Evolutionary conservation across 257 asterid genomes (phyloP).

Genomic region (Misopates orontium): DNA sequence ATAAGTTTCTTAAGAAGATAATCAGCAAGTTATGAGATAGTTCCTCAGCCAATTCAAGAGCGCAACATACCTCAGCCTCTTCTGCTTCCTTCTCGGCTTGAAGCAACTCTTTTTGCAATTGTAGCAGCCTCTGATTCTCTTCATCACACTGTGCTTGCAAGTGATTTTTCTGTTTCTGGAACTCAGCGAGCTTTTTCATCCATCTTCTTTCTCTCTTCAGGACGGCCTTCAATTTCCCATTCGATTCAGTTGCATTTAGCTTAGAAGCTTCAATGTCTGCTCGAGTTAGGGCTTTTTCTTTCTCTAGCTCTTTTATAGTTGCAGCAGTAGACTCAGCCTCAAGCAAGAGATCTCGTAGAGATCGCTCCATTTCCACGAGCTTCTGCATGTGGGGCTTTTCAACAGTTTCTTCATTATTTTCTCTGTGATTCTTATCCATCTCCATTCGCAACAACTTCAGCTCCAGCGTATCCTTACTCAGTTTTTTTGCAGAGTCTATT

Average conservation of each 20-base stretch:
- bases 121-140: slow-evolving; percentile 25
- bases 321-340: not conserved
- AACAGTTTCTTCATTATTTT: not conserved
- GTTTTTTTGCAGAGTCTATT: slow-evolving; percentile 11
- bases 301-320: slow-evolving; percentile 17
- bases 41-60: no score
- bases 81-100: slow-evolving; percentile 13
- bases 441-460: slow-evolving; percentile 27
- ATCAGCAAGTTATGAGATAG: no score
- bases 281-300: slow-evolving; percentile 11
- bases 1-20: no score
- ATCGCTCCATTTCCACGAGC: slow-evolving; percentile 23
- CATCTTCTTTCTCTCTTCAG: slow-evolving; percentile 29
- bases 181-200: slow-evolving; percentile 17
- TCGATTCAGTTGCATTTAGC: slow-evolving; percentile 20
- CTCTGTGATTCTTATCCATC: not conserved
- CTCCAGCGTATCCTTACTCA: slow-evolving; percentile 21
- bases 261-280: slow-evolving; percentile 28
- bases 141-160: slow-evolving; percentile 23
- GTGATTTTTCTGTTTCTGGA: slow-evolving; percentile 24
- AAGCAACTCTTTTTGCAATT: slow-evolving; percentile 31
- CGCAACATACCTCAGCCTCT: no score
- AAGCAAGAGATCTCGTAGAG: not conserved
- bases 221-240: slow-evolving; percentile 11
- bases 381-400: slow-evolving; percentile 4